Percentiles rank a stretch among this genome's conserved stretches.
Evolutionary conservation across 2,329 filamentous ascomycete species (phyloP).

Genomic region (Verticillium nubilum): DNA sequence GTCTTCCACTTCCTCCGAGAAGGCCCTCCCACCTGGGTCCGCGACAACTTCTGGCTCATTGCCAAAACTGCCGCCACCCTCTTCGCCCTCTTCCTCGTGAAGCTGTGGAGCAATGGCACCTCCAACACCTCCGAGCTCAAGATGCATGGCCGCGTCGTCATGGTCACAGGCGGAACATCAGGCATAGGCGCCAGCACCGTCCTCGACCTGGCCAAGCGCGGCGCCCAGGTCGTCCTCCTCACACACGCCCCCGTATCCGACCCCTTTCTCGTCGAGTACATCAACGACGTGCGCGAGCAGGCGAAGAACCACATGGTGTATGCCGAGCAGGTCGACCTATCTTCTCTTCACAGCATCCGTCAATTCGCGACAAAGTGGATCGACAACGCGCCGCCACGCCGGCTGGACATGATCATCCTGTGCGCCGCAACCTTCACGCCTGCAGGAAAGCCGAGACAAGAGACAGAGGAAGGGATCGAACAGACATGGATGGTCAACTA

Average conservation of each 20-base stretch:
- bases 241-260: slow-evolving; percentile 78
- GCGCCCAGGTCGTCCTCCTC: slow-evolving; percentile 86
- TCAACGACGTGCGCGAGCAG: slow-evolving; percentile 74
- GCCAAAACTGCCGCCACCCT: slow-evolving; percentile 30
- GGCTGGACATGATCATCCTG: slow-evolving; percentile 86
- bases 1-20: slow-evolving; percentile 39
- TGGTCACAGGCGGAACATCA: slow-evolving; percentile 92
- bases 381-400: slow-evolving; percentile 83
- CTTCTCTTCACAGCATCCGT: slow-evolving; percentile 83
- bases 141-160: slow-evolving; percentile 89
- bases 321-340: slow-evolving; percentile 88
- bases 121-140: slow-evolving; percentile 69
- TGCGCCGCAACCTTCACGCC: slow-evolving; percentile 77
- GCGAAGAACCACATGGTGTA: slow-evolving; percentile 87
- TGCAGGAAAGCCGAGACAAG: slow-evolving; percentile 50
- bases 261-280: slow-evolving; percentile 85
- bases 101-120: slow-evolving; percentile 73
- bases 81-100: slow-evolving; percentile 43
- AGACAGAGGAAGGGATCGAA: slow-evolving; percentile 77
- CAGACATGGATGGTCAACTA: slow-evolving; percentile 94
- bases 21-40: slow-evolving; percentile 44
- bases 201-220: slow-evolving; percentile 68
- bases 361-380: slow-evolving; percentile 97
- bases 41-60: slow-evolving; percentile 36
- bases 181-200: slow-evolving; percentile 80